These are phyloP conservation scores for Iris macrosiphon DNA, from an alignment of 106 monocot genomes.

Conservation along the genomic window DNA sequence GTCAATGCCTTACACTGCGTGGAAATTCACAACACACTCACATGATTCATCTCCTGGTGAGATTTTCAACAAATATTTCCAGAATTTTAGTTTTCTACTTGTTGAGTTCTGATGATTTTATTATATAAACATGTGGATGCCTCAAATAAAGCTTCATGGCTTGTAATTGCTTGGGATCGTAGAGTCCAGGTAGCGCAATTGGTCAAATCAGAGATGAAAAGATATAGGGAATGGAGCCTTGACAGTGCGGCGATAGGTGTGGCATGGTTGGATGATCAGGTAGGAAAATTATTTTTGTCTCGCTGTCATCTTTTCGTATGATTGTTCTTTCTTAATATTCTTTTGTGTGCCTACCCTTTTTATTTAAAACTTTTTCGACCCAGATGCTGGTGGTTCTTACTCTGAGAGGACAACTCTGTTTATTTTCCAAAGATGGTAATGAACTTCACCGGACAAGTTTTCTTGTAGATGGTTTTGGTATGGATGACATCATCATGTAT, in stretches of 20 bases:
- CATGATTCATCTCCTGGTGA: constrained; percentile 36
- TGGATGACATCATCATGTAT: constrained; percentile 72
- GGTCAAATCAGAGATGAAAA: constrained; percentile 74
- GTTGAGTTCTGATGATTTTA: constrained; percentile 8
- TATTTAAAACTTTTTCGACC: constrained; percentile 3
- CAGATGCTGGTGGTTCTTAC: constrained; percentile 93
- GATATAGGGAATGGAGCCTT: constrained; percentile 71
- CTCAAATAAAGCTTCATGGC: constrained; percentile 69
- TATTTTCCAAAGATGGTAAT: constrained; percentile 73
- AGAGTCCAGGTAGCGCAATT: constrained; percentile 68
- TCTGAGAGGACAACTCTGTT: constrained; percentile 65
- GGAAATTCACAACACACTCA: constrained; percentile 50
- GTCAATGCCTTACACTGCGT: constrained; percentile 94
- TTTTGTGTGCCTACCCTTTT: background rate
- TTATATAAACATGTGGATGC: constrained; percentile 27
- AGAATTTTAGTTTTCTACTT: constrained; percentile 1
- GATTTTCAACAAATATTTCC: background rate
- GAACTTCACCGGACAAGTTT: constrained; percentile 77
- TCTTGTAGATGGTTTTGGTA: constrained; percentile 43
- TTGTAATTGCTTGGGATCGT: constrained; percentile 91
- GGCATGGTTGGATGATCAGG: constrained; percentile 94
- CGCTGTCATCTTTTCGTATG: background rate
- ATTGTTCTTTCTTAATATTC: background rate
- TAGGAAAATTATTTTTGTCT: constrained; percentile 15
- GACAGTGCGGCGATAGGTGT: constrained; percentile 80